These are phyloP conservation scores for Eucalyptus camaldulensis DNA, from an alignment of 345 rosid species.

Conservation along the genomic window DNA sequence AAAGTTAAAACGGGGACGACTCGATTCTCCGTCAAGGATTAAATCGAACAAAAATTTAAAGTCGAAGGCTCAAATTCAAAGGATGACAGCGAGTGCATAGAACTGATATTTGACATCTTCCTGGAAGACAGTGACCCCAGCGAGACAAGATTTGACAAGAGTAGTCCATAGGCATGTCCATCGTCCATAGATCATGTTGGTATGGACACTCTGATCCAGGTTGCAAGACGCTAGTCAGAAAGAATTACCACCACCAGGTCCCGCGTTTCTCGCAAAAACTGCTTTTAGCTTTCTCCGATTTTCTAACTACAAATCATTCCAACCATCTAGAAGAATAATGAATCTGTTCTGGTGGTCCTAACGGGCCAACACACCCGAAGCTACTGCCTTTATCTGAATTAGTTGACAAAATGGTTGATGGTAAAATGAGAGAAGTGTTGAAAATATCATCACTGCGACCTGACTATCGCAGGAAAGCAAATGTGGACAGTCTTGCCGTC, in stretches of 20 bases:
- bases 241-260: neutral
- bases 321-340: neutral
- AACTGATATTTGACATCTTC: neutral
- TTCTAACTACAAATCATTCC: neutral
- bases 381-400: neutral
- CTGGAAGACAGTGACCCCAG: neutral
- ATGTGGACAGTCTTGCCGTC: neutral
- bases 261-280: neutral
- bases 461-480: neutral
- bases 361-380: neutral
- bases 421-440: neutral
- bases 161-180: neutral
- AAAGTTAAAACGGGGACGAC: neutral
- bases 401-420: neutral
- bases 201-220: neutral
- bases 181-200: neutral
- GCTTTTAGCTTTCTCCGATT: neutral
- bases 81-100: neutral
- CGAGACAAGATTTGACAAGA: neutral
- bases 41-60: neutral
- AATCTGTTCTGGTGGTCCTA: neutral
- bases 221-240: neutral
- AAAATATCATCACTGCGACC: neutral
- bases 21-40: neutral
- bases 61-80: neutral